Evolutionary conservation across 352 stramenopile species (phyloP), one percentile per base, ranked within the genome.

Genomic region (Phytophthora europaea): DNA sequence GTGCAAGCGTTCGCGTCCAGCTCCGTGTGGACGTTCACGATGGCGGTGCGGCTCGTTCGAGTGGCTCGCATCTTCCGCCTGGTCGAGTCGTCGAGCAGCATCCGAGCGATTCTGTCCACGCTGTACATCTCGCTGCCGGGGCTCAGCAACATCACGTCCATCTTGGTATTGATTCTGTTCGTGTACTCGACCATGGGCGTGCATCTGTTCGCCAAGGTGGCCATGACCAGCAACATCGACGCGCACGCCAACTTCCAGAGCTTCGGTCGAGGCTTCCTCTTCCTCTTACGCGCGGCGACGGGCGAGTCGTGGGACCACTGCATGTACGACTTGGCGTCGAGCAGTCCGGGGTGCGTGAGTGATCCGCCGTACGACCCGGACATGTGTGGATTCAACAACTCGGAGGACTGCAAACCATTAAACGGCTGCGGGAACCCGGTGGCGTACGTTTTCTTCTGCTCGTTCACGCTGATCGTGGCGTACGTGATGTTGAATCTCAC

Each of bases 81-180:
- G 1, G 81, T 97, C 12, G 89, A 93, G 23, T 78, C 89, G 8
- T 93, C 93, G 4, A 92, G 95, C 62, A 88, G 82, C 53, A 89
- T 98, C 33, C 77, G 82, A 1, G 87, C 92, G 57, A 92, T 98
- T 51, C 75, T 98, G 59, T 82, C 94, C n/a, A 98, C 93, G 20
- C 81, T 98, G 20, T 85, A 98, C 54, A 88, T 93, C 3, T 79
- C 89, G 16, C 75, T 98, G 0, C 94, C 94, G 12, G 88, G 84
- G 1, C 83, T 97, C 4, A 90, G 79, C 55, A 98, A 98, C 79
- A 93, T 98, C 62, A 92, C 84, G 31, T 90, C 82, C 5, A 89
- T 98, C n/a, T 56, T 98, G 12, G 88, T 98, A 16, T 70, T 98
- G 9, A 87, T 98, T 61, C 79, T 98, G 23, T 98, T 98, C 79